Evolutionary conservation across 2,329 filamentous ascomycete genomes (phyloP), one percentile per base, ranked within the genome.

Genomic region (Colletotrichum sidae): DNA sequence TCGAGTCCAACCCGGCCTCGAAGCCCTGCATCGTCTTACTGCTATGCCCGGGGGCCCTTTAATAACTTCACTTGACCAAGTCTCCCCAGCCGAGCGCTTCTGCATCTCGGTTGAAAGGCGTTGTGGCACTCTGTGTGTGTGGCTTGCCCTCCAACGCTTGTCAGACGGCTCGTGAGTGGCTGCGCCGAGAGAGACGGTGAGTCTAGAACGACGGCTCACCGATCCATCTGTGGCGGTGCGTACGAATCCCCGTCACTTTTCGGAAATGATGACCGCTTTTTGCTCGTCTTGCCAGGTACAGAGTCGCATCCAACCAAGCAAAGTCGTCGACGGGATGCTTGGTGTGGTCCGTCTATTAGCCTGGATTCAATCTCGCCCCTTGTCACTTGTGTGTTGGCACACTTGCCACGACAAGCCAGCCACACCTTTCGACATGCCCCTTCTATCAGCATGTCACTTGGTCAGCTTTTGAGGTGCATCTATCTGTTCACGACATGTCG

Each of bases 261-360:
- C 62, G 62, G 62, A 65, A 55, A 65, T 65, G 62, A 62, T 65
- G 52, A 65, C 52, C 62, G 51, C 62, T 65, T 65, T 57, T 53
- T 44, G 51, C 58, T 46, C 17, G 2, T 34, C 7, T 39, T 51
- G 58, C 37, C 52, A 65, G 62, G 62, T 17, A 65, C 62, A 65
- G 52, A 53, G 52, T 65, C 25, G 62, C 62, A 62, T 56, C 25
- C 12, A 34, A 37, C 25, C 41, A 52, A 55, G 25, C 53, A 45
- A 39, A 34, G 35, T 60, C 13, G n/a, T 65, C 49, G 56, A 54
- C 33, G 45, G 42, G 38, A 34, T 7, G 58, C 51, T 44, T n/a
- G 8, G 33, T 38, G 34, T 55, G 52, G 42, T 17, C 35, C 15
- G 50, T 37, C 54, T 9, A 65, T 62, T 65, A 58, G 62, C 17